Conservation (phyloP, 2,329 filamentous ascomycete species). For the Ophiocordyceps sinensis region DNA sequence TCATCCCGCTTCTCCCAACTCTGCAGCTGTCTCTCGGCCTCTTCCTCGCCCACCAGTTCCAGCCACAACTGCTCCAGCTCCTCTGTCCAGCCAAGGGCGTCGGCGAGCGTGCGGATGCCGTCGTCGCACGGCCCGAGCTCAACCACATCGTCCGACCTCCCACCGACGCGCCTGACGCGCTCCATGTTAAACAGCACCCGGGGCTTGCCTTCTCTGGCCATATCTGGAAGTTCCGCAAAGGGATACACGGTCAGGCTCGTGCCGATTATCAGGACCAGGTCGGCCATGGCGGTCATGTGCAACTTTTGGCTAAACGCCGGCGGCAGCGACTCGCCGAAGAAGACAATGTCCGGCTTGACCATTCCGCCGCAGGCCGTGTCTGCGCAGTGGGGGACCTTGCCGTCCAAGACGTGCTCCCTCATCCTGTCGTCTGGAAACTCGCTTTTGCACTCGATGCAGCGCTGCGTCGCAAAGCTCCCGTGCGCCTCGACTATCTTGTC, state of each 20-base stretch:
- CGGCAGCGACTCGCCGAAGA: constrained; percentile 64
- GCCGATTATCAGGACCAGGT: constrained; percentile 74
- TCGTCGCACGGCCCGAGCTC: constrained; percentile 71
- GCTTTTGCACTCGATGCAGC: constrained; percentile 75
- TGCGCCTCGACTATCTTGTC: constrained; percentile 86
- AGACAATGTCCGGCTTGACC: constrained; percentile 90
- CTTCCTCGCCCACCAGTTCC: constrained; percentile 45
- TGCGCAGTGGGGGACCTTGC: constrained; percentile 56
- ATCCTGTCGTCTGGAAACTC: constrained; percentile 62
- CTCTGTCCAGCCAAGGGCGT: constrained; percentile 68
- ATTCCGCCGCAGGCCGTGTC: constrained; percentile 52
- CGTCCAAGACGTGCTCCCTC: constrained; percentile 50
- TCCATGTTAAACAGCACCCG: constrained; percentile 82
- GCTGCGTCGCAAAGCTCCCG: constrained; percentile 82
- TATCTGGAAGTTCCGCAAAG: constrained; percentile 65
- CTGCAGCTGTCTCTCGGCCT: constrained; percentile 33
- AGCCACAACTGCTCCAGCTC: constrained; percentile 72
- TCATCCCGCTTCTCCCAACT: constrained; percentile 14
- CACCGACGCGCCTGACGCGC: constrained; percentile 64
- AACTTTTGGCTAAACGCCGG: constrained; percentile 19
- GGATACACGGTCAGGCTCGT: constrained; percentile 81
- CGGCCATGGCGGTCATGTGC: constrained; percentile 43
- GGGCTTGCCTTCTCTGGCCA: constrained; percentile 48
- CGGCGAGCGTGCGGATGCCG: constrained; percentile 64
- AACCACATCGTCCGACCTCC: constrained; percentile 69